Evolutionary conservation across 345 rosid genomes (phyloP), one percentile per base, ranked within the genome.

Genomic region (Gossypium anomalum): DNA sequence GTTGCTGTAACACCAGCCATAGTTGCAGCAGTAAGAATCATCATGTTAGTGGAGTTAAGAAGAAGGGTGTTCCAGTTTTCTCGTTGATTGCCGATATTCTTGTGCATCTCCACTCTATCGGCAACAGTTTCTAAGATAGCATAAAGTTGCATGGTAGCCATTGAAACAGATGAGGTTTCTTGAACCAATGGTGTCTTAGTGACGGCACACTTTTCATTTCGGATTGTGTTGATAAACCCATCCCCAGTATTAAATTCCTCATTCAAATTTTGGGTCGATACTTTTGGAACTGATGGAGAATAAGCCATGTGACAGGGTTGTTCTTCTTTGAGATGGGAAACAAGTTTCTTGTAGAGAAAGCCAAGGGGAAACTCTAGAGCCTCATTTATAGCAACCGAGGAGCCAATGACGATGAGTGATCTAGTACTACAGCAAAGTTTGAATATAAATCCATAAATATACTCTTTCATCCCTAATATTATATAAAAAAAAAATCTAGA

Each of bases 91-190:
- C 82, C 89, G 13, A 89, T 56, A 57, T 83, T 86, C 22, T 72
- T 60, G 57, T 86, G 93, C 87, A 89, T 83, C 82, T 86, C 87
- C 19, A 82, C 81, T 77, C 87, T 76, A 29, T 83, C 93, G 0
- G 84, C 83, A 20, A 84, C 74, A 2, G 85, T 83, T 55, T 86
- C 89, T 80, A 87, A 58, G 51, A 85, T 38, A 17, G 62, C 70
- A 49, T 80, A 78, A 20, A 85, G 83, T 81, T 82, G 68, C 1
- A 51, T 1, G 13, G 48, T 17, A 29, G 47, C 60, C 59, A 27
- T 51, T 8, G 73, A 44, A 34, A 34, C 41, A 34, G 41, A 34
- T 5, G 41, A 5, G 41, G 41, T 34, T 34, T 5, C 41, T 34
- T 70, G 48, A 27, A 15, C 4, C 45, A 51, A 41, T 52, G 55